A percentile compares a stretch with the other conserved stretches of the same genome.
Evolutionary conservation across 352 stramenopile genomes (phyloP).

Genomic region (Phytophthora kernoviae): DNA sequence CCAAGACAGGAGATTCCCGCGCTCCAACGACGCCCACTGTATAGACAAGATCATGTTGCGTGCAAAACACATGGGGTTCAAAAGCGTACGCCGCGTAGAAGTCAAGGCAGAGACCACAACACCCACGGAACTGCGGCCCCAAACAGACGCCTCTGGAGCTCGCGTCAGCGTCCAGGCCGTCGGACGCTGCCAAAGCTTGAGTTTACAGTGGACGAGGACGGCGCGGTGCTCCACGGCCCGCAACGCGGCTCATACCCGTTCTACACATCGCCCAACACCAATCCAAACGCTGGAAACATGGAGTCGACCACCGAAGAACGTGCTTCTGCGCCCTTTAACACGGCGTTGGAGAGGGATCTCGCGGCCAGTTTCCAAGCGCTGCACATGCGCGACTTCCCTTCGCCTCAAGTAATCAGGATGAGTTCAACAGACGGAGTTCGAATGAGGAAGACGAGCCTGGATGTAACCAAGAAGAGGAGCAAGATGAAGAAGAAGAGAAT

Average conservation of each 20-base stretch:
- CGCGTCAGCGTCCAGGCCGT: conserved; percentile 64
- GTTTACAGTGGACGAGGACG: conserved; percentile 86
- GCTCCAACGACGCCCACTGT: background rate
- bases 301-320: conserved; percentile 5
- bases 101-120: conserved; percentile 89
- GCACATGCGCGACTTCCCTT: conserved; percentile 61
- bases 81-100: conserved; percentile 78
- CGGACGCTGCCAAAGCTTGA: conserved; percentile 84
- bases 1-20: background rate
- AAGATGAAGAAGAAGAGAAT: conserved; percentile 10
- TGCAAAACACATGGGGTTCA: conserved; percentile 85
- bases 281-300: conserved; percentile 9
- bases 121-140: conserved; percentile 73
- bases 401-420: conserved; percentile 6
- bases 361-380: conserved; percentile 59
- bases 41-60: conserved; percentile 49
- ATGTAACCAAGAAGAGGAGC: conserved; percentile 3
- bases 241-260: conserved; percentile 60
- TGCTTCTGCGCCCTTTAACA: conserved; percentile 28
- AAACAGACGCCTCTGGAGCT: conserved; percentile 65
- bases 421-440: background rate
- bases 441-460: conserved; percentile 15
- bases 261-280: conserved; percentile 15
- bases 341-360: conserved; percentile 41
- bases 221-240: conserved; percentile 75